Evolutionary conservation across 169 alveolate species (phyloP).

Genomic region (Eimeria acervulina): DNA sequence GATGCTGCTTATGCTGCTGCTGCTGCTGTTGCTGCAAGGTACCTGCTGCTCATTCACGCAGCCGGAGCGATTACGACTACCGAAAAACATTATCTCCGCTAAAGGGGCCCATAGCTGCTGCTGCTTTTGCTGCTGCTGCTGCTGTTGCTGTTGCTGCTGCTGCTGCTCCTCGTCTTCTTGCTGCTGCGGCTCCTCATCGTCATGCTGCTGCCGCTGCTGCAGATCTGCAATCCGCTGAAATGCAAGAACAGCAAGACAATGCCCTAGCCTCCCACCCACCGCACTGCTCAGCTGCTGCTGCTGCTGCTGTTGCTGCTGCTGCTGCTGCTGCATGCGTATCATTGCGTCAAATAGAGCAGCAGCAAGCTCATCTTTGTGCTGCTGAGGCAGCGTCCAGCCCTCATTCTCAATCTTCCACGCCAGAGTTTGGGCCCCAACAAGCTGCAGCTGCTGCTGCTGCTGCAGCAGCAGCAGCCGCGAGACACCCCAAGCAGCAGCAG

Average conservation of each 20-base stretch:
- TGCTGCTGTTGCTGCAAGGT: not conserved
- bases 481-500: slow-evolving; percentile 73
- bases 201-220: no score
- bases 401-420: slow-evolving; percentile 72
- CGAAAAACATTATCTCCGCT: not conserved
- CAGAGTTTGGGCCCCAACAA: slow-evolving; percentile 28
- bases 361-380: slow-evolving; percentile 71
- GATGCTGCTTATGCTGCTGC: slow-evolving; percentile 13
- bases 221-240: no score
- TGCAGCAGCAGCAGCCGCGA: slow-evolving; percentile 52
- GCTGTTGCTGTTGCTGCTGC: slow-evolving; percentile 27
- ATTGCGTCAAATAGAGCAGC: slow-evolving; percentile 1
- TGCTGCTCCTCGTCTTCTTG: slow-evolving; percentile 7
- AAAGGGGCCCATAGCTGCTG: slow-evolving; percentile 41
- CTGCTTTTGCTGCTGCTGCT: slow-evolving; percentile 43
- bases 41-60: not conserved
- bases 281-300: no score
- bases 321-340: no score
- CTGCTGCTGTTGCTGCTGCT: no score
- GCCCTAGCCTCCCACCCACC: no score
- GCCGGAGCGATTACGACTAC: not conserved
- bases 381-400: not conserved
- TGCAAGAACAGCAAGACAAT: no score
- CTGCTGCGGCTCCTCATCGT: no score
- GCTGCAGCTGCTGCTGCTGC: slow-evolving; percentile 35